Base-by-base conservation (phyloP, 495 filamentous ascomycete species). In the Penicillium paxilli region DNA sequence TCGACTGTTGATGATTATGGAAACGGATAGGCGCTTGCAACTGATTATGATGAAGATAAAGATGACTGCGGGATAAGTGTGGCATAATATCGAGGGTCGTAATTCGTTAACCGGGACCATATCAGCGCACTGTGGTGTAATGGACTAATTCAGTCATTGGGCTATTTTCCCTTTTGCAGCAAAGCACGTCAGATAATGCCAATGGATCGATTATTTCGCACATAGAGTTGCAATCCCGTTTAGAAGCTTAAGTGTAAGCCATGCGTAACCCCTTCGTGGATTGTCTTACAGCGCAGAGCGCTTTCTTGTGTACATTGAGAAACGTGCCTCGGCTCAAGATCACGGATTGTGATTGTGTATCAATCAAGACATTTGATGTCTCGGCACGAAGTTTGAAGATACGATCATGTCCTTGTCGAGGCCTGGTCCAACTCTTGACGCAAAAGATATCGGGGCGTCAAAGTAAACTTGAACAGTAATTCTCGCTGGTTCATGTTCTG, bases 1-100 rank as follows among this genome's bases (percentile, higher is more conserved):
- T 4, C 59, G 60, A 28, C 28, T 69, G 42, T 47, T 65, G 1
- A 74, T 76, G 72, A 70, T 75, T 10, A 63, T 64, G 57, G 70
- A 72, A 48, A 73, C 72, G n/a, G 66, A 75, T 49, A 58, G 60
- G 30, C 58, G 67, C 45, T 42, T 75, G 54, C 67, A 70, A 45
- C 21, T 65, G 16, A 55, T 75, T 12, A 67, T 72, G 52, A 64
- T 69, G 60, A 70, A 64, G 58, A 55, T 70, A 33, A 66, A 67
- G 44, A 60, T 63, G 55, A 44, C 48, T 0, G 37, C 49, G 8
- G 22, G 33, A 1, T 52, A 25, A 55, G 8, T 14, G 11, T 32
- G 3, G 30, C n/a, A n/a, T n/a, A n/a, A n/a, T n/a, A n/a, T n/a
- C n/a, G n/a, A n/a, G n/a, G n/a, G n/a, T n/a, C n/a, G n/a, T n/a